Percentiles rank a stretch among this genome's conserved stretches.
phyloP scores from a whole-genome alignment of 1,284 basidiomycete species.

The Puccinia triticina region DNA sequence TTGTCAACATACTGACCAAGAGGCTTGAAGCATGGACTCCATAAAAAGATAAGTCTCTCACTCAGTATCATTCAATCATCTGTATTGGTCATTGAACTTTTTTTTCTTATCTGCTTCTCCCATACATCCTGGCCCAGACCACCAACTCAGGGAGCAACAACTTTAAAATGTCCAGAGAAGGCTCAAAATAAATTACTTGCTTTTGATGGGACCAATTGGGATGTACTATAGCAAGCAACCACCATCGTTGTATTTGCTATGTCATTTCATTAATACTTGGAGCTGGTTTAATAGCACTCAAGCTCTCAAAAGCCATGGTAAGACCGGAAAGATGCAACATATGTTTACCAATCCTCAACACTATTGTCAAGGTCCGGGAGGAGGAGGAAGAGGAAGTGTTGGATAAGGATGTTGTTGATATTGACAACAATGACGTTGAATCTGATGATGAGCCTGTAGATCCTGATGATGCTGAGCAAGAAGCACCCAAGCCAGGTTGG shows the following conservation, averaged over 20 bases:
- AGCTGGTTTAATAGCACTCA: background rate
- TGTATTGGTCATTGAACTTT: too few relatives aligned
- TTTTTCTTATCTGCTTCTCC: background rate
- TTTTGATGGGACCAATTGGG: background rate
- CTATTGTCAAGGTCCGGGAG: background rate
- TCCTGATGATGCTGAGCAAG: too few relatives aligned
- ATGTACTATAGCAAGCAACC: background rate
- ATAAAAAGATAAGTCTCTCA: conserved; percentile 12
- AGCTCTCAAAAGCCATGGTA: background rate
- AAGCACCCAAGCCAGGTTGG: too few relatives aligned
- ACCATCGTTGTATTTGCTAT: conserved; percentile 1
- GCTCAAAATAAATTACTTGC: too few relatives aligned
- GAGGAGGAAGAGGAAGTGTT: background rate
- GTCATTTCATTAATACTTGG: conserved; percentile 1
- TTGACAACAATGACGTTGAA: background rate
- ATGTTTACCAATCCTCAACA: background rate
- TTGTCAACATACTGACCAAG: background rate
- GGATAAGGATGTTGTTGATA: background rate
- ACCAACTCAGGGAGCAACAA: conserved; percentile 25
- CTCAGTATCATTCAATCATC: background rate
- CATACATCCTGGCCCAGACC: too few relatives aligned
- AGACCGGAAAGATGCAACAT: background rate
- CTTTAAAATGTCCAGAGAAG: background rate
- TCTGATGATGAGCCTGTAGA: background rate
- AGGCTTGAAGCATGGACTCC: conserved; percentile 10